Evolutionary conservation across 2,329 filamentous ascomycete species (phyloP).

Genomic region (Fusarium denticulatum): DNA sequence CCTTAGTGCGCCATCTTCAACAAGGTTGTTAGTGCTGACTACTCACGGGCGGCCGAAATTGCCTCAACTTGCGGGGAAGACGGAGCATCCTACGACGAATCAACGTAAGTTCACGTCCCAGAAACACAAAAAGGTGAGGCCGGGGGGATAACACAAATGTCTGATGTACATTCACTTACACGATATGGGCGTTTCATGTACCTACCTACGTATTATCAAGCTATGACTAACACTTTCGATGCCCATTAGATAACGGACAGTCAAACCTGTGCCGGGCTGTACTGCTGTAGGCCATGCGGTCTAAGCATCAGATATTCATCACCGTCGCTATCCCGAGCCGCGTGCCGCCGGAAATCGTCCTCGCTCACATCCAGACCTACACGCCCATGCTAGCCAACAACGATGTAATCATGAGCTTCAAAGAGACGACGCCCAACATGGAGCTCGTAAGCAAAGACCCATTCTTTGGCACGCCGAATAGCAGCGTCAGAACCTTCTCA

Average conservation of each 20-base stretch:
- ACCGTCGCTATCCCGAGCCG: conserved; percentile 23
- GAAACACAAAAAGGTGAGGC: conserved; percentile 5
- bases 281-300: conserved; percentile 21
- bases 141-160: not conserved
- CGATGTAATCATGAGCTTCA: conserved; percentile 12
- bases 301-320: conserved; percentile 18
- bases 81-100: conserved; percentile 9
- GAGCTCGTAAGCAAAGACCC: conserved; percentile 13
- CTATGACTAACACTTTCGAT: conserved; percentile 12
- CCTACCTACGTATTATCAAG: not conserved
- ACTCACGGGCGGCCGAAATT: conserved; percentile 3
- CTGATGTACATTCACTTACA: not conserved
- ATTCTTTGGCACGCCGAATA: conserved; percentile 18
- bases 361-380: conserved; percentile 25
- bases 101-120: not conserved
- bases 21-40: conserved; percentile 7
- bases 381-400: conserved; percentile 21
- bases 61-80: conserved; percentile 18
- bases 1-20: not conserved
- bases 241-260: not conserved
- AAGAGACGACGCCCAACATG: conserved; percentile 8
- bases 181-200: not conserved
- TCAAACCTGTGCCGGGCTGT: not conserved
- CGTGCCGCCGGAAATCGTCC: conserved; percentile 28
- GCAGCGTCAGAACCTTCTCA: conserved; percentile 12